Percentiles rank a stretch among this genome's conserved stretches.
Conservation (phyloP, 2,329 filamentous ascomycete species). For the Alternaria alternata region DNA sequence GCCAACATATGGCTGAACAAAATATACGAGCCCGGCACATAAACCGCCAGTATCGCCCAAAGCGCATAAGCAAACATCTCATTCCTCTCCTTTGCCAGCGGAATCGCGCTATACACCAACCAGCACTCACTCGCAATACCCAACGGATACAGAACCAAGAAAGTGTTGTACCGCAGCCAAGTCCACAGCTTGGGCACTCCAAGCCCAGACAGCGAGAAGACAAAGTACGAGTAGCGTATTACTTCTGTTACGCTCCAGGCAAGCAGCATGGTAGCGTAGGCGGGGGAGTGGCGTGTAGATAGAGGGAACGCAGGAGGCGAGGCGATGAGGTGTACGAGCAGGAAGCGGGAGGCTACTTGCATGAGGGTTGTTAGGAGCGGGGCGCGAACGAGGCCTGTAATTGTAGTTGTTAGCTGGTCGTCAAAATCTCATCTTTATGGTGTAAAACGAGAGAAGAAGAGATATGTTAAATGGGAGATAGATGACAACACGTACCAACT, state of each 20-base stretch:
- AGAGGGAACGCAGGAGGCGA: constrained; percentile 69
- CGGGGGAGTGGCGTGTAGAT: constrained; percentile 64
- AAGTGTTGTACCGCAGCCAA: constrained; percentile 90
- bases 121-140: constrained; percentile 89
- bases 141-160: constrained; percentile 90
- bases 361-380: constrained; percentile 85
- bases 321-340: constrained; percentile 88
- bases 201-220: constrained; percentile 67
- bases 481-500: constrained; percentile 64
- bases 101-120: constrained; percentile 76
- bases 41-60: constrained; percentile 73
- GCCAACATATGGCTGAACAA: constrained; percentile 95
- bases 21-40: constrained; percentile 82
- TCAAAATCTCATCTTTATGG: neutral
- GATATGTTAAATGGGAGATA: too few species aligned
- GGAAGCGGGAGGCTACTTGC: constrained; percentile 86
- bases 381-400: constrained; percentile 79
- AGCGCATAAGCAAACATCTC: constrained; percentile 66
- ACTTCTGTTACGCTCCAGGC: constrained; percentile 94
- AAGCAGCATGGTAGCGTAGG: constrained; percentile 79
- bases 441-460: too few species aligned
- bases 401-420: neutral
- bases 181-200: constrained; percentile 70
- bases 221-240: constrained; percentile 92
- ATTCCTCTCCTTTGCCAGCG: constrained; percentile 63